Percentiles rank a stretch among this genome's conserved stretches.
phyloP scores from a whole-genome alignment of 2,329 filamentous ascomycete species.

The Drechslera avenae region DNA sequence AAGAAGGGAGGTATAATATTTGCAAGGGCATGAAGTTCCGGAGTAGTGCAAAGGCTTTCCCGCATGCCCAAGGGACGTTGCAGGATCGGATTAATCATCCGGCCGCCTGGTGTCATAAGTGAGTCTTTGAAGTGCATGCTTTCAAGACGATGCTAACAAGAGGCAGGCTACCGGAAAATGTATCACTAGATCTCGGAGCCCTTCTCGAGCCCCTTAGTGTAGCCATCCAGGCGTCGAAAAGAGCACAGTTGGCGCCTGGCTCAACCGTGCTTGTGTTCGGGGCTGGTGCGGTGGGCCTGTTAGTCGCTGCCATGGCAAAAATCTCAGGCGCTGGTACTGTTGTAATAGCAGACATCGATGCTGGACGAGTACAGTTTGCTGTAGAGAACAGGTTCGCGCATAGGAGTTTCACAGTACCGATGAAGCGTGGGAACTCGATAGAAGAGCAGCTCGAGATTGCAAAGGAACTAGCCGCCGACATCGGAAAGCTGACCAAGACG shows the following conservation, averaged over 20 bases:
- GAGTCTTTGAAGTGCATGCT: slow-evolving; percentile 4
- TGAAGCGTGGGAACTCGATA: slow-evolving; percentile 53
- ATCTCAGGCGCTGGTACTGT: slow-evolving; percentile 60
- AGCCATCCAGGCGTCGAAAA: slow-evolving; percentile 63
- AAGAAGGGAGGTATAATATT: slow-evolving; percentile 65
- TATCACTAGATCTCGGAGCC: slow-evolving; percentile 62
- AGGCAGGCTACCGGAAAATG: slow-evolving; percentile 54
- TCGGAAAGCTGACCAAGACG: slow-evolving; percentile 47
- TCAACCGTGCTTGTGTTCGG: slow-evolving; percentile 64
- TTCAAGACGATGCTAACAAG: slow-evolving; percentile 6
- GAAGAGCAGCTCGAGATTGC: slow-evolving; percentile 61
- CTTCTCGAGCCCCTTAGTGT: slow-evolving; percentile 66
- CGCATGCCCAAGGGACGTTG: slow-evolving; percentile 68
- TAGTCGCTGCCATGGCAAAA: slow-evolving; percentile 63
- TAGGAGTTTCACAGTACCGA: slow-evolving; percentile 51
- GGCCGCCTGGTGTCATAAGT: slow-evolving; percentile 63
- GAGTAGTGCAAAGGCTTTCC: slow-evolving; percentile 64
- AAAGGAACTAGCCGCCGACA: slow-evolving; percentile 55
- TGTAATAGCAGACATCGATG: slow-evolving; percentile 66
- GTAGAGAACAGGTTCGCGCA: slow-evolving; percentile 57
- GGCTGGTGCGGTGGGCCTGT: slow-evolving; percentile 64
- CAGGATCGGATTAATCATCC: slow-evolving; percentile 68
- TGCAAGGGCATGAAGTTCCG: slow-evolving; percentile 64
- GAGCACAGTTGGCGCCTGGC: slow-evolving; percentile 55
- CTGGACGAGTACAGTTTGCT: slow-evolving; percentile 61